Base-by-base conservation (phyloP, 352 stramenopile genomes). In the Globisporangium barbulae region DNA sequence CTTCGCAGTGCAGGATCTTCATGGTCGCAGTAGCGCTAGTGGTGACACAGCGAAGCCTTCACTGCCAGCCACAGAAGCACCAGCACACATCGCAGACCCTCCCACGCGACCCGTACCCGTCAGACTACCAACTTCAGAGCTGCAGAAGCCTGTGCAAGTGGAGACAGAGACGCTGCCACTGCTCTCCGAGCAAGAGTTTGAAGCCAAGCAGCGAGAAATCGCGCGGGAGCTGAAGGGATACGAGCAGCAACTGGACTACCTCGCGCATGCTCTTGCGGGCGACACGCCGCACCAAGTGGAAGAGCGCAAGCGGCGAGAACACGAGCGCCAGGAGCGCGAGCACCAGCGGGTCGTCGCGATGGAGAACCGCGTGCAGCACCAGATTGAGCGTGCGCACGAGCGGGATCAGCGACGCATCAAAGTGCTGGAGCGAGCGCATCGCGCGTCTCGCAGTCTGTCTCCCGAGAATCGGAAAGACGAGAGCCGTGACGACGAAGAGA, bases 251-350 rank as follows among this genome's bases (percentile, higher is more conserved):
- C 72, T 88, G 33, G 61, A 88, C 57, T 79, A 89, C 61, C 58
- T 94, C n/a, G 85, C 77, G 15, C 70, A 82, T 22, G 85, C 77
- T 19, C 61, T 94, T 15, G 77, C 77, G 19, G 80, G 83, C 0
- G 63, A 87, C 54, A 94, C 83, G 8, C 74, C 77, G 13, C 85
- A 91, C 63, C 85, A 94, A 47, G 72, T 80, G 39, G 67, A 81
- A 42, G 77, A 79, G 59, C 83, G 81, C 19, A 70, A 66, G 10
- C 65, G 70, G 28, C 78, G 83, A 22, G 77, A 89, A 35, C 61
- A 69, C 10, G 76, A 84, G 42, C 81, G 81, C 19, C 48, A 71
- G 15, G 70, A 78, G 48, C 78, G 83, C 19, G 78, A 90, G 41
- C 71, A 82, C 30, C 74, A 76, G 49, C 76, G 85, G 0, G 19